Evolutionary conservation across 2,329 filamentous ascomycete genomes (phyloP).

Genomic region (Pseudocercospora eumusae): DNA sequence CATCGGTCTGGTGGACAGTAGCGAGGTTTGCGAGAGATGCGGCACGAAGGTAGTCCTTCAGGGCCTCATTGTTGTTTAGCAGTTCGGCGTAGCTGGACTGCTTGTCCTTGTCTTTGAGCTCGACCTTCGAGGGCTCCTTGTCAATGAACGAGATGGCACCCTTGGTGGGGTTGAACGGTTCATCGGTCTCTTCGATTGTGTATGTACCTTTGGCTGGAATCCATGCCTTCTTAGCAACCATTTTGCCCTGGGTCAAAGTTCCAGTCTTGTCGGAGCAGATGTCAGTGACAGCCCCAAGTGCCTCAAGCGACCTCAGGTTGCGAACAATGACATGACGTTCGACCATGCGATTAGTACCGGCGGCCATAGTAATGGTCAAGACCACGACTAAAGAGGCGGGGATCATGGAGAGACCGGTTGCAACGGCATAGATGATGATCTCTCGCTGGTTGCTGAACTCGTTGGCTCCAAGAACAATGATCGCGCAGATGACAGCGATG

Average conservation of each 20-base stretch:
- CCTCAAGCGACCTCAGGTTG: conserved; percentile 65
- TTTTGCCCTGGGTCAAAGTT: conserved; percentile 58
- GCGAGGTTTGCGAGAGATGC: conserved; percentile 68
- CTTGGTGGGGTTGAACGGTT: conserved; percentile 63
- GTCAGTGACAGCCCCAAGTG: conserved; percentile 64
- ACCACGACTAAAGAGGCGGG: conserved; percentile 53
- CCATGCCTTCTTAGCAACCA: conserved; percentile 65
- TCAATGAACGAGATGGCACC: conserved; percentile 55
- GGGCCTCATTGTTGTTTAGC: conserved; percentile 49
- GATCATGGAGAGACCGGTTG: conserved; percentile 63
- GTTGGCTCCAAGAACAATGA: conserved; percentile 69
- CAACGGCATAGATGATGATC: conserved; percentile 67
- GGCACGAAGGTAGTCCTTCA: conserved; percentile 59
- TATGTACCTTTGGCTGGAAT: conserved; percentile 63
- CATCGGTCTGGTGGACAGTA: conserved; percentile 58
- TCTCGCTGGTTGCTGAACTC: conserved; percentile 56
- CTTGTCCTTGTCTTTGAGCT: conserved; percentile 24
- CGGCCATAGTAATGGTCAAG: conserved; percentile 50
- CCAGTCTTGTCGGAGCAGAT: conserved; percentile 72
- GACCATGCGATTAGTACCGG: conserved; percentile 65
- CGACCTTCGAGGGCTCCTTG: conserved; percentile 30
- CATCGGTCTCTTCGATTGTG: conserved; percentile 58
- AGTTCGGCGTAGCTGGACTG: conserved; percentile 34
- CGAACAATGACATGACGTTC: conserved; percentile 66
- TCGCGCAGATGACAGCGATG: conserved; percentile 68